phyloP scores from a whole-genome alignment of 1,139 yeast genomes.

The Meyerozyma athensensis region DNA sequence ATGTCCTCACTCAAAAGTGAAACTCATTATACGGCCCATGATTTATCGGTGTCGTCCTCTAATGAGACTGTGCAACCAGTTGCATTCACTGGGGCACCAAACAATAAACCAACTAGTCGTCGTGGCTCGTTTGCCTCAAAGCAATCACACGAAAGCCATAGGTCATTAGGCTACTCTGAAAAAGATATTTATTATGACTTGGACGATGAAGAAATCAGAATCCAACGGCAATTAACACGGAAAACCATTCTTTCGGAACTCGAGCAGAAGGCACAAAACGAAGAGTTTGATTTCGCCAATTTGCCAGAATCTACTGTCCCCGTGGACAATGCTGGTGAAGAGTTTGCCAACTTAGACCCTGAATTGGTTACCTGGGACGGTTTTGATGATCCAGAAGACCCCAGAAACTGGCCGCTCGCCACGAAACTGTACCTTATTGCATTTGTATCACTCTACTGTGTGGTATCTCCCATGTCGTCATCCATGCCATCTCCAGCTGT shows the following conservation, averaged over 20 bases:
- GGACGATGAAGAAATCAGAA: conserved; percentile 16
- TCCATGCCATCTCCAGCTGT: conserved; percentile 44
- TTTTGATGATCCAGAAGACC: conserved; percentile 33
- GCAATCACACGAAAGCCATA: conserved; percentile 13
- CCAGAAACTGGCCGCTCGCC: conserved; percentile 32
- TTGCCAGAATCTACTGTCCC: conserved; percentile 21
- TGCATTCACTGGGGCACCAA: conserved; percentile 13
- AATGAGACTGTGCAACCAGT: conserved; percentile 12
- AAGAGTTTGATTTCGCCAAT: conserved; percentile 9
- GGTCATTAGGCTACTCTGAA: conserved; percentile 21
- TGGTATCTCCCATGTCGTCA: conserved; percentile 45
- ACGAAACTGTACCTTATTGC: conserved; percentile 27
- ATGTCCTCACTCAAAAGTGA: conserved; percentile 7
- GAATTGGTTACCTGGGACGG: conserved; percentile 42
- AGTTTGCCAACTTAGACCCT: conserved; percentile 35
- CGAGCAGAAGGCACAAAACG: conserved; percentile 13
- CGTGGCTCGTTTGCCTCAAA: conserved; percentile 13
- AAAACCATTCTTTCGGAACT: conserved; percentile 18
- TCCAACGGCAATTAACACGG: conserved; percentile 19
- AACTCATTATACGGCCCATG: conserved; percentile 5
- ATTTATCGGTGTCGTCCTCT: conserved; percentile 10
- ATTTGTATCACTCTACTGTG: conserved; percentile 38
- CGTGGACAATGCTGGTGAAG: conserved; percentile 33
- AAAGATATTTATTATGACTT: conserved; percentile 35
- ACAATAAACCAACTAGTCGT: conserved; percentile 8